Evolutionary conservation across 2,329 filamentous ascomycete genomes (phyloP).

Genomic region (Penicillium hordei): DNA sequence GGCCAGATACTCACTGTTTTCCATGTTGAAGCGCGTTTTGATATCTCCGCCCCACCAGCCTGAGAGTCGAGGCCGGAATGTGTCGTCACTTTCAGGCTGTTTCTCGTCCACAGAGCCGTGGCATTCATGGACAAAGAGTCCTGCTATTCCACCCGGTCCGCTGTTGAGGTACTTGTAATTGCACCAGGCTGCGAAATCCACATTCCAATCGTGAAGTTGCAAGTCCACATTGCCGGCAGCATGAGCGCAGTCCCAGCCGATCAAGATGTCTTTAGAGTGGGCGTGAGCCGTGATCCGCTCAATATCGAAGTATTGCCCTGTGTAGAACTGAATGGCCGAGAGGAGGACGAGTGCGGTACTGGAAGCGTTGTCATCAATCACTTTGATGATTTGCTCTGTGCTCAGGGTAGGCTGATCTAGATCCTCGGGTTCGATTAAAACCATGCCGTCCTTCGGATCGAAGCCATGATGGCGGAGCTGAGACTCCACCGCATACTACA

Average conservation of each 20-base stretch:
- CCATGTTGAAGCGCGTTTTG: conserved; percentile 75
- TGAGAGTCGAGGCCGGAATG: conserved; percentile 66
- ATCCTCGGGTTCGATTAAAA: conserved; percentile 68
- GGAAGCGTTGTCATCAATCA: conserved; percentile 72
- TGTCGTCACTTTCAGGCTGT: conserved; percentile 38
- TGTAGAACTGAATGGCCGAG: conserved; percentile 89
- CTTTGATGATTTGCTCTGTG: conserved; percentile 68
- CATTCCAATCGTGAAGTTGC: conserved; percentile 79
- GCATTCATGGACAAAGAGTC: conserved; percentile 74
- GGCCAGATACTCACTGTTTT: conserved; percentile 53
- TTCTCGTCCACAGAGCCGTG: conserved; percentile 55
- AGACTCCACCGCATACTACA: conserved; percentile 76
- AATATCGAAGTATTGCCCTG: conserved; percentile 85
- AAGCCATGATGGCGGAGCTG: conserved; percentile 72
- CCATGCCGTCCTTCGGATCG: conserved; percentile 66
- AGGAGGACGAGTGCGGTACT: conserved; percentile 75
- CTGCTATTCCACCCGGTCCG: conserved; percentile 78
- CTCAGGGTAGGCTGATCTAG: conserved; percentile 58
- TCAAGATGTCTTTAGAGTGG: conserved; percentile 65
- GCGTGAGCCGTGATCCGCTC: conserved; percentile 74
- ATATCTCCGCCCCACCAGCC: conserved; percentile 91
- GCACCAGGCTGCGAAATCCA: conserved; percentile 91
- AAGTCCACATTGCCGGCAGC: conserved; percentile 81
- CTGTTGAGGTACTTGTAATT: conserved; percentile 93
- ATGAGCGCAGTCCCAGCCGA: conserved; percentile 89